Evolutionary conservation across 305 asterid genomes (phyloP).

Genomic region (Andrographis paniculata): DNA sequence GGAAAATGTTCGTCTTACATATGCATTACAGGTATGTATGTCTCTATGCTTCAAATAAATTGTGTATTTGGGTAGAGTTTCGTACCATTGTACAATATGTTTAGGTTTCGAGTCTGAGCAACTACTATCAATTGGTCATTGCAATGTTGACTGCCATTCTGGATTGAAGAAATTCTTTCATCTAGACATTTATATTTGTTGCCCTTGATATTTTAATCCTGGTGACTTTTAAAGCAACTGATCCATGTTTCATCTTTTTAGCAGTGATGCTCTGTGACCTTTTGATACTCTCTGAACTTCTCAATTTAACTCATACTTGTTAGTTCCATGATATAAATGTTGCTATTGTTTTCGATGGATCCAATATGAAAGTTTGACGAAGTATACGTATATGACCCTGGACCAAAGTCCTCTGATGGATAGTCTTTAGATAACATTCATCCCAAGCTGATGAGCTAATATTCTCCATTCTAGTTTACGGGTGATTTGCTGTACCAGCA

Average conservation of each 20-base stretch:
- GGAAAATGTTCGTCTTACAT: conserved; percentile 94
- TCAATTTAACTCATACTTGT: too few species aligned
- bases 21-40: conserved; percentile 77
- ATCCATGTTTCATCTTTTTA: conserved; percentile 12
- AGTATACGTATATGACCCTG: too few species aligned
- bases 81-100: conserved; percentile 17
- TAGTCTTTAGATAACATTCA: too few species aligned
- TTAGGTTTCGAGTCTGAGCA: conserved; percentile 7
- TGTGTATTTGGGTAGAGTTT: conserved; percentile 9
- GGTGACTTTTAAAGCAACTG: conserved; percentile 11
- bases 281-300: too few species aligned
- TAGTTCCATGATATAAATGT: too few species aligned
- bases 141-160: not conserved
- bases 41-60: conserved; percentile 5
- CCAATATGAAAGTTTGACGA: too few species aligned
- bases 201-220: conserved; percentile 3
- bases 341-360: too few species aligned
- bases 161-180: conserved; percentile 12
- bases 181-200: conserved; percentile 12
- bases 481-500: not conserved
- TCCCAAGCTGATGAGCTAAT: too few species aligned
- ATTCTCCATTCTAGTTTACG: not conserved
- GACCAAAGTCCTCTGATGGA: too few species aligned
- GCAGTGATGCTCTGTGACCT: too few species aligned
- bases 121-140: conserved; percentile 9